phyloP scores from a whole-genome alignment of 495 filamentous ascomycete species.

The Penicillium roqueforti region DNA sequence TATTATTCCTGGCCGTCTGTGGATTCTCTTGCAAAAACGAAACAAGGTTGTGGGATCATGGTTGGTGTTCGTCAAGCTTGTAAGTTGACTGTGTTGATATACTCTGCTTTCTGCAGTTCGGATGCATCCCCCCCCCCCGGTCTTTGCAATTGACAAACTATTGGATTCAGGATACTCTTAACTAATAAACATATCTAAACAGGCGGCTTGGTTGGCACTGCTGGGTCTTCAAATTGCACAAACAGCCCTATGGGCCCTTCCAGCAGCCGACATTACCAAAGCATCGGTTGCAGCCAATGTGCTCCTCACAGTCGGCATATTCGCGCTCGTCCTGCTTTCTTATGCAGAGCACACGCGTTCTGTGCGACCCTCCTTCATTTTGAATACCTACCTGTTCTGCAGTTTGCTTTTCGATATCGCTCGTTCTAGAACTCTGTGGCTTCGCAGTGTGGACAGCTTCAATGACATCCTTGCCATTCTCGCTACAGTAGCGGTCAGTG shows the following conservation, averaged over 20 bases:
- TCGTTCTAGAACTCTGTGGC: conserved; percentile 54
- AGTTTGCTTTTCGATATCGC: conserved; percentile 57
- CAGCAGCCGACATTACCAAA: conserved; percentile 26
- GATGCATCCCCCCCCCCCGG: not conserved
- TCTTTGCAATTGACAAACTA: not conserved
- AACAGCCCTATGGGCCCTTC: conserved; percentile 46
- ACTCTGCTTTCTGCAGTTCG: not conserved
- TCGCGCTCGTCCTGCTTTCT: conserved; percentile 46
- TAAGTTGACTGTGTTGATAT: conserved; percentile 19
- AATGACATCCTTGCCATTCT: conserved; percentile 39
- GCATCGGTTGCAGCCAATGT: conserved; percentile 47
- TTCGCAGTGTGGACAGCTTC: conserved; percentile 35
- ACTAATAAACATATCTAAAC: not conserved
- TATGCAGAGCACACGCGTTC: conserved; percentile 54
- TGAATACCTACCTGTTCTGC: conserved; percentile 57
- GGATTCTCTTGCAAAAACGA: conserved; percentile 39
- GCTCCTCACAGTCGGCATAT: conserved; percentile 37
- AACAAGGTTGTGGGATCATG: conserved; percentile 44
- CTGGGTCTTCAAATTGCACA: conserved; percentile 43
- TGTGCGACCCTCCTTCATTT: conserved; percentile 54
- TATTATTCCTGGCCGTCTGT: conserved; percentile 42
- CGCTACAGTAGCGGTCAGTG: conserved; percentile 42
- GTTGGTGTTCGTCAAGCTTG: conserved; percentile 42
- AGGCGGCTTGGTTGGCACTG: conserved; percentile 42
- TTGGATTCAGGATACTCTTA: not conserved